Conservation (phyloP, 768 basidiomycete species). For the Psilocybe subaeruginosa region DNA sequence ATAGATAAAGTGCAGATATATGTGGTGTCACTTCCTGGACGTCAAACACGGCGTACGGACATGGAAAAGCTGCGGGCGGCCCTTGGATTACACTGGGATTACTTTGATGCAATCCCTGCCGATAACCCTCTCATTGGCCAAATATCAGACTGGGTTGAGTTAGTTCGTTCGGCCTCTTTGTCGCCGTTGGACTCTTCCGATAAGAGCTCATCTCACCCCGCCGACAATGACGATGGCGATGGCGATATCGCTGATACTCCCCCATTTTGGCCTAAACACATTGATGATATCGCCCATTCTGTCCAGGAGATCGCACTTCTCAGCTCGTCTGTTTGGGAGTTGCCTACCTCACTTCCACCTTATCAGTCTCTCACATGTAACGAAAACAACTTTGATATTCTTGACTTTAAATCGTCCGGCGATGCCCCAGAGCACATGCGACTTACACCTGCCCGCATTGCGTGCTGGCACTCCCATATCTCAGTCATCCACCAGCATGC, state of each 20-base stretch:
- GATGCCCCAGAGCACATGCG: conserved; percentile 47
- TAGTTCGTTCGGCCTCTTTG: not conserved
- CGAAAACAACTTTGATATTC: conserved; percentile 38
- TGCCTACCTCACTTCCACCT: conserved; percentile 3
- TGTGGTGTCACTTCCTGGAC: not conserved
- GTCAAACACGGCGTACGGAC: not conserved
- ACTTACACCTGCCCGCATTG: conserved; percentile 62
- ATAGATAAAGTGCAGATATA: not conserved
- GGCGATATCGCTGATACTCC: no score
- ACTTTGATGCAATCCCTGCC: not conserved
- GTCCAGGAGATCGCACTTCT: not conserved
- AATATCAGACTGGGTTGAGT: not conserved
- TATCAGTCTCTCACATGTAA: conserved; percentile 44
- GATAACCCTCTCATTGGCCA: not conserved
- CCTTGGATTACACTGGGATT: not conserved
- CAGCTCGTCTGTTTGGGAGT: not conserved
- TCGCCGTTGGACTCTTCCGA: no score
- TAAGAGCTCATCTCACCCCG: no score
- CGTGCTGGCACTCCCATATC: conserved; percentile 76
- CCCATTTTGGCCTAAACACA: not conserved
- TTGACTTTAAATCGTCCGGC: conserved; percentile 29
- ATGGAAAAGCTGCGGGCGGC: not conserved
- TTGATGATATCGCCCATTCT: not conserved
- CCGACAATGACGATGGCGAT: not conserved
- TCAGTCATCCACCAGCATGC: conserved; percentile 49